Percentiles rank a stretch among this genome's conserved stretches.
Evolutionary conservation across 257 asterid genomes (phyloP).

Genomic region (Voacanga thouarsii): DNA sequence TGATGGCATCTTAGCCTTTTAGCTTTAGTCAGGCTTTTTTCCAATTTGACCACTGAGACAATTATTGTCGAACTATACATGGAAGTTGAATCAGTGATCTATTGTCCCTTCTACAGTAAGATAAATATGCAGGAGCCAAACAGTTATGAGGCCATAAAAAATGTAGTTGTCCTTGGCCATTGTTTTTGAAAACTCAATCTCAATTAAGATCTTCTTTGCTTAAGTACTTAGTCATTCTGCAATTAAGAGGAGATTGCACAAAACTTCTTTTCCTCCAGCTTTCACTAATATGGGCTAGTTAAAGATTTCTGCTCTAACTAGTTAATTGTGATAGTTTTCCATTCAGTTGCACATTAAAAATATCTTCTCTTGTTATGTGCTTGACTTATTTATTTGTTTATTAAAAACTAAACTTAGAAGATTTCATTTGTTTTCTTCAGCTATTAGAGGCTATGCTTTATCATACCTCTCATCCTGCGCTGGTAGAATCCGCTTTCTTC

Average conservation of each 20-base stretch:
- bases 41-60: neutral
- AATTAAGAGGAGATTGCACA: neutral
- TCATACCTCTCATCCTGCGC: slow-evolving; percentile 95
- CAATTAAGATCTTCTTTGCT: neutral
- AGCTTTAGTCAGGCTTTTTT: neutral
- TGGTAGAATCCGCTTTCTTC: slow-evolving; percentile 94
- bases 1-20: neutral
- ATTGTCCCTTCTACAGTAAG: neutral
- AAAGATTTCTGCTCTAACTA: neutral
- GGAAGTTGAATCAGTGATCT: neutral
- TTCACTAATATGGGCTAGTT: neutral
- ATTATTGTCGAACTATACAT: neutral
- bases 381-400: neutral
- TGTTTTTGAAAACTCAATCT: neutral
- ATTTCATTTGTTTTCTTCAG: slow-evolving; percentile 44
- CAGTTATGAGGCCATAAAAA: neutral
- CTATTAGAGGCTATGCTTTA: slow-evolving; percentile 95
- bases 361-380: neutral
- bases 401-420: slow-evolving; percentile 15
- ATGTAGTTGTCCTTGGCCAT: neutral
- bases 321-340: neutral
- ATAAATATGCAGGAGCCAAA: too few relatives aligned
- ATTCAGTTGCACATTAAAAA: neutral
- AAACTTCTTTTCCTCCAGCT: neutral
- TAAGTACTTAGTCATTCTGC: neutral